A percentile compares a stretch with the other conserved stretches of the same genome.
phyloP scores from a whole-genome alignment of 78 protist genomes.

The Tieghemostelium lacteum region DNA sequence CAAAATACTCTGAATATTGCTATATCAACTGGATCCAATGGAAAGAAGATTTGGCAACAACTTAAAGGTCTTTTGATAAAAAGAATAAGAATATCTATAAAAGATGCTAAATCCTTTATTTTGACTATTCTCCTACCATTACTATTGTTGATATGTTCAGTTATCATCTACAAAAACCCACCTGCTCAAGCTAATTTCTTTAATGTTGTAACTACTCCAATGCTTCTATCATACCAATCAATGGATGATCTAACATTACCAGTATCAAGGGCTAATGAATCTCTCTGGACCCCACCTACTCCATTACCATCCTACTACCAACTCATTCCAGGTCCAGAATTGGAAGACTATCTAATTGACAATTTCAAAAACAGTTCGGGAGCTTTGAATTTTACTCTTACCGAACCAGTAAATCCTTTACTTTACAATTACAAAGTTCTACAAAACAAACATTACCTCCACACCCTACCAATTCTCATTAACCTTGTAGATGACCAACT shows the following conservation, averaged over 20 bases:
- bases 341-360: neutral
- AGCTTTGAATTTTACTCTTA: slow-evolving; percentile 3
- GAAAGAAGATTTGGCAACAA: slow-evolving; percentile 14
- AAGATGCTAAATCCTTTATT: slow-evolving; percentile 31
- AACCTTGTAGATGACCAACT: neutral
- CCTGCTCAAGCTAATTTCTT: neutral
- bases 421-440: neutral
- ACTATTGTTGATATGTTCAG: neutral
- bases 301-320: slow-evolving; percentile 74
- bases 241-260: neutral
- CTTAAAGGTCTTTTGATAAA: slow-evolving; percentile 51
- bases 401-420: too few relatives aligned
- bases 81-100: neutral
- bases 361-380: neutral
- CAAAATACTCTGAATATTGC: slow-evolving; percentile 18
- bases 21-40: neutral
- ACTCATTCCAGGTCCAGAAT: slow-evolving; percentile 5
- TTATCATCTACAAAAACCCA: slow-evolving; percentile 16
- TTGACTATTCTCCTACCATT: slow-evolving; percentile 28
- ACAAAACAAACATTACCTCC: slow-evolving; percentile 10
- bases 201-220: slow-evolving; percentile 14
- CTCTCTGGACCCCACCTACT: neutral
- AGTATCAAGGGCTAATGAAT: neutral
- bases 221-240: neutral
- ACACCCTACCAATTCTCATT: neutral